phyloP scores from a whole-genome alignment of 1,284 basidiomycete genomes.

The Cutaneotrichosporon sp. region DNA sequence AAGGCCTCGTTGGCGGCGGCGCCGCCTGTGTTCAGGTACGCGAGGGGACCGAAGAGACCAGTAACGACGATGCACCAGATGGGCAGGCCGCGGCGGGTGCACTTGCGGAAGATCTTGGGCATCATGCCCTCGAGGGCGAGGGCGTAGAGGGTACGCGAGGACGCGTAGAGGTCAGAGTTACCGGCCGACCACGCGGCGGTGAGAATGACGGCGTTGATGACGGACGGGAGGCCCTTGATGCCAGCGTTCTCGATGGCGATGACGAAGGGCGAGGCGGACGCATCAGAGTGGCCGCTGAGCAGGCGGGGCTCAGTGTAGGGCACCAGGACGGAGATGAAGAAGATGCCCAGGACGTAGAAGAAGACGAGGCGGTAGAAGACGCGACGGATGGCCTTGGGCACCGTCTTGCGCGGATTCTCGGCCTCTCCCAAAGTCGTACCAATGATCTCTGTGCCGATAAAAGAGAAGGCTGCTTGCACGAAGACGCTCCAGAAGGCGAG shows the following conservation, averaged over 20 bases:
- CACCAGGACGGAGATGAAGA: conserved; percentile 66
- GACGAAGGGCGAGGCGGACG: conserved; percentile 63
- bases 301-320: conserved; percentile 63
- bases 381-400: conserved; percentile 69
- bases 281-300: conserved; percentile 51
- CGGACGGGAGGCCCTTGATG: conserved; percentile 59
- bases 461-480: conserved; percentile 76
- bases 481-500: conserved; percentile 63
- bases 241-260: conserved; percentile 74
- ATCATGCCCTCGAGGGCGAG: conserved; percentile 71
- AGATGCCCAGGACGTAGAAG: conserved; percentile 56
- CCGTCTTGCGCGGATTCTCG: conserved; percentile 68
- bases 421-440: conserved; percentile 58
- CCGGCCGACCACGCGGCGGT: conserved; percentile 78
- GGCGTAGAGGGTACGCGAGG: conserved; percentile 77
- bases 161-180: conserved; percentile 72
- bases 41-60: conserved; percentile 54
- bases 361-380: conserved; percentile 73
- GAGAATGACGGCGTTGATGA: conserved; percentile 55
- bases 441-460: conserved; percentile 77
- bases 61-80: conserved; percentile 57
- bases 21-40: conserved; percentile 53
- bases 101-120: conserved; percentile 44
- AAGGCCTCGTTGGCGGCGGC: conserved; percentile 44
- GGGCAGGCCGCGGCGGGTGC: conserved; percentile 67